phyloP scores from a whole-genome alignment of 1,139 yeast genomes.

The Kodamaea arcana region DNA sequence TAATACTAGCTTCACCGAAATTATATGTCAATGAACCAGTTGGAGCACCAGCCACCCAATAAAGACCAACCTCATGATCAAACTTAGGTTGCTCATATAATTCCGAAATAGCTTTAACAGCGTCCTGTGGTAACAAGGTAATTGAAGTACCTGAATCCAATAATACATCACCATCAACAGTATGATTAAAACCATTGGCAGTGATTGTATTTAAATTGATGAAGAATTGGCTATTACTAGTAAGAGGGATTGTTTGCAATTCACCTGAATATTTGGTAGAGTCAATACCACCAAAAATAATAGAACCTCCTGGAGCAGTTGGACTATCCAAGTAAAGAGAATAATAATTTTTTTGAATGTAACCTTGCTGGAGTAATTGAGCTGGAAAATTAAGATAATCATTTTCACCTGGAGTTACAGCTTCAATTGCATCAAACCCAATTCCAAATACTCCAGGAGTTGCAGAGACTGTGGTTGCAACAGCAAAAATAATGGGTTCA shows the following conservation, averaged over 20 bases:
- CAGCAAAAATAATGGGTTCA: slow-evolving; percentile 14
- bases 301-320: slow-evolving; percentile 12
- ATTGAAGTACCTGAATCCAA: slow-evolving; percentile 70
- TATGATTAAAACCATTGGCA: slow-evolving; percentile 1
- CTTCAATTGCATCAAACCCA: slow-evolving; percentile 11
- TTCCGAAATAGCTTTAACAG: slow-evolving; percentile 19
- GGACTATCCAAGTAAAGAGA: slow-evolving; percentile 17
- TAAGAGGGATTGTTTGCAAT: slow-evolving; percentile 9
- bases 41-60: slow-evolving; percentile 1
- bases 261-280: slow-evolving; percentile 15
- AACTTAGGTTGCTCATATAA: slow-evolving; percentile 2
- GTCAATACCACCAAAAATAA: slow-evolving; percentile 20
- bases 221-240: slow-evolving; percentile 4
- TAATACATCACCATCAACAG: slow-evolving; percentile 27
- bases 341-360: slow-evolving; percentile 15
- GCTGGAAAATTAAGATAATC: slow-evolving; percentile 18
- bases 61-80: neutral
- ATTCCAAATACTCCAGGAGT: slow-evolving; percentile 19
- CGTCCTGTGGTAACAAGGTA: slow-evolving; percentile 44
- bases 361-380: slow-evolving; percentile 16
- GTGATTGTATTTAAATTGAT: slow-evolving; percentile 5
- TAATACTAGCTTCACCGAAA: neutral
- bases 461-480: slow-evolving; percentile 7
- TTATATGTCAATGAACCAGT: neutral
- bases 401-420: neutral